phyloP scores from a whole-genome alignment of 768 basidiomycete genomes.

The Trametes meyenii region DNA sequence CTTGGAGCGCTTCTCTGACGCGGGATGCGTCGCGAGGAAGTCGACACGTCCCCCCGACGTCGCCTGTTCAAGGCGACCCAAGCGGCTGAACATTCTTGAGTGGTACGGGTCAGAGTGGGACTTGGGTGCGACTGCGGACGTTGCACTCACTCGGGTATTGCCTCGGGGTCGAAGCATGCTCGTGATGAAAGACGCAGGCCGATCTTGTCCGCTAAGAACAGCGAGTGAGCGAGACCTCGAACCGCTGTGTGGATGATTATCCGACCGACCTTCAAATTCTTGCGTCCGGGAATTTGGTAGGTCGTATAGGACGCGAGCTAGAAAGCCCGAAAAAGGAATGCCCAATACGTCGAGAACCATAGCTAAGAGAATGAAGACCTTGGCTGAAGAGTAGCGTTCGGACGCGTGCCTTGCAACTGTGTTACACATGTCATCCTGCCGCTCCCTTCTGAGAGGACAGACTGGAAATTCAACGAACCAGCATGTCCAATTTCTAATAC shows the following conservation, averaged over 20 bases:
- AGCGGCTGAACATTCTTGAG: slow-evolving; percentile 68
- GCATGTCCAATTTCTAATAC: slow-evolving; percentile 76
- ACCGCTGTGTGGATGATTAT: neutral
- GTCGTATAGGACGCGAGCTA: slow-evolving; percentile 57
- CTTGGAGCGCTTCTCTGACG: slow-evolving; percentile 69
- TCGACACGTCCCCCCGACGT: slow-evolving; percentile 41
- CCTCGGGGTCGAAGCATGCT: slow-evolving; percentile 86
- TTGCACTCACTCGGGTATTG: slow-evolving; percentile 66
- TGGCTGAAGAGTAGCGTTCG: slow-evolving; percentile 47
- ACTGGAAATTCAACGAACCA: slow-evolving; percentile 41
- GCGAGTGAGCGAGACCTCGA: neutral
- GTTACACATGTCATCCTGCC: neutral
- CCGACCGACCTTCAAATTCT: slow-evolving; percentile 73
- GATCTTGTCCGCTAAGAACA: slow-evolving; percentile 73
- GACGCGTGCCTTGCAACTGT: slow-evolving; percentile 47
- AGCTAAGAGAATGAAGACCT: slow-evolving; percentile 44
- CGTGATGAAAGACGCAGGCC: slow-evolving; percentile 78
- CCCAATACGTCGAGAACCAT: slow-evolving; percentile 53
- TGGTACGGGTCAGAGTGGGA: neutral
- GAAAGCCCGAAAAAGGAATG: slow-evolving; percentile 50
- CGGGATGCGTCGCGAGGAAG: slow-evolving; percentile 84
- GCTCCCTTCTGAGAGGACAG: neutral
- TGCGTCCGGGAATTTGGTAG: slow-evolving; percentile 83
- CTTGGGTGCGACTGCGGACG: neutral
- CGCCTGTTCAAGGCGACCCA: slow-evolving; percentile 58